Evolutionary conservation across 306 rosid species (phyloP).

Genomic region (Morella rubra): DNA sequence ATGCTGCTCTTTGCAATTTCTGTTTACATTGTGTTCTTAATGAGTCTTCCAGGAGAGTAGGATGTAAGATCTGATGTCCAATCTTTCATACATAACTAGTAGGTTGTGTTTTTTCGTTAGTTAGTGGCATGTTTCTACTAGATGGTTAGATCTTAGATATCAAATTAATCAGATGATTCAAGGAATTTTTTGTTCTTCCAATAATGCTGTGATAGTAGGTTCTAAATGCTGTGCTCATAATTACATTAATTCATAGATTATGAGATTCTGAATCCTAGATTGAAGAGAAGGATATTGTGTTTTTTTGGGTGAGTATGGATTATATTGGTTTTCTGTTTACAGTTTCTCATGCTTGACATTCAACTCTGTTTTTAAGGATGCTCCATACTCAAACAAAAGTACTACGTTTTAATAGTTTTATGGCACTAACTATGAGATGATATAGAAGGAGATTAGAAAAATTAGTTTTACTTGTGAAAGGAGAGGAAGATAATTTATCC

Average conservation of each 20-base stretch:
- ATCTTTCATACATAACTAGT: not conserved
- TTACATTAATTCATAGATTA: too few relatives aligned
- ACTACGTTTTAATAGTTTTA: not conserved
- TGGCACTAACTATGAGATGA: not conserved
- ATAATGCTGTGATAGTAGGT: not conserved
- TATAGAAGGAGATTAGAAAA: not conserved
- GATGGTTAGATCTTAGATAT: conserved; percentile 1
- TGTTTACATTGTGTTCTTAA: too few relatives aligned
- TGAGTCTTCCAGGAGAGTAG: not conserved
- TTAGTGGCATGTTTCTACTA: not conserved
- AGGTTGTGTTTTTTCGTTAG: not conserved
- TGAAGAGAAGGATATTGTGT: not conserved
- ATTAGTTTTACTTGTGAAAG: not conserved
- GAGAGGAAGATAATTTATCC: not conserved
- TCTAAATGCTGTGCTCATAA: not conserved
- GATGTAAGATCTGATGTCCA: not conserved
- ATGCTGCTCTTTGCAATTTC: conserved; percentile 19
- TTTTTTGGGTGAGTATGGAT: not conserved
- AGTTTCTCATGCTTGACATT: not conserved
- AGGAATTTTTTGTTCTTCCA: not conserved
- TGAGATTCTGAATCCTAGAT: not conserved
- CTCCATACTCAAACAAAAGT: not conserved
- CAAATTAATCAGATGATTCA: not conserved
- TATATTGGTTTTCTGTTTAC: not conserved
- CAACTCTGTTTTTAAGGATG: not conserved